Evolutionary conservation across 2,329 filamentous ascomycete species (phyloP).

Genomic region (Colletotrichum lentis): DNA sequence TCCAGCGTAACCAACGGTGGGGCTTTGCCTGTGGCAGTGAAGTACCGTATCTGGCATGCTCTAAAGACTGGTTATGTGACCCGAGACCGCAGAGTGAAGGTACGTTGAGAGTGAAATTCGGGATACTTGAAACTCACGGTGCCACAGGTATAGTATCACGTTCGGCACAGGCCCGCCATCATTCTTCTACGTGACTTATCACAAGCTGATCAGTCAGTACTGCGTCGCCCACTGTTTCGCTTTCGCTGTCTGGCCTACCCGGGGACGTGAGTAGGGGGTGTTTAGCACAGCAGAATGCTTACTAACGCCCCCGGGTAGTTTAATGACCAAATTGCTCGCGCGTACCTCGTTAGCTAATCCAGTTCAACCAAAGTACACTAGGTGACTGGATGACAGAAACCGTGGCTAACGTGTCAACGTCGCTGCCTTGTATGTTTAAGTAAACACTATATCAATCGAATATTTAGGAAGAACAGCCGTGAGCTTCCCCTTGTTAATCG

Average conservation of each 20-base stretch:
- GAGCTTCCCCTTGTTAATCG: background rate
- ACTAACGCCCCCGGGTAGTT: too few species aligned
- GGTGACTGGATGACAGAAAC: background rate
- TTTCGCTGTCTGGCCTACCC: background rate
- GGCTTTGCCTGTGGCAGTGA: too few species aligned
- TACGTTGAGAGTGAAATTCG: background rate
- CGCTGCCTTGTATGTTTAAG: background rate
- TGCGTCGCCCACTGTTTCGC: background rate
- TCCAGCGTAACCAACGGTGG: too few species aligned
- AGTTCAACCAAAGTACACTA: too few species aligned
- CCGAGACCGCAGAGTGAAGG: background rate
- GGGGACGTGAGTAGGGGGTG: too few species aligned
- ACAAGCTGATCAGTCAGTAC: too few species aligned
- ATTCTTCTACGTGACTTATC: background rate
- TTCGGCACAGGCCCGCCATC: background rate
- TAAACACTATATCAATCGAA: background rate
- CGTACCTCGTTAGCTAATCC: background rate
- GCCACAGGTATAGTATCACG: slow-evolving; percentile 10
- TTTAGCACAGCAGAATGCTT: too few species aligned
- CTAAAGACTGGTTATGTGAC: background rate
- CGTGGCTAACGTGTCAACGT: too few species aligned
- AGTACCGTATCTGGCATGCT: background rate
- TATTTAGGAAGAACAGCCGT: background rate
- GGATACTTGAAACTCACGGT: slow-evolving; percentile 16
- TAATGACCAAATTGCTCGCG: background rate